Conservation (phyloP, 495 filamentous ascomycete species). For the Podospora anserina region DNA sequence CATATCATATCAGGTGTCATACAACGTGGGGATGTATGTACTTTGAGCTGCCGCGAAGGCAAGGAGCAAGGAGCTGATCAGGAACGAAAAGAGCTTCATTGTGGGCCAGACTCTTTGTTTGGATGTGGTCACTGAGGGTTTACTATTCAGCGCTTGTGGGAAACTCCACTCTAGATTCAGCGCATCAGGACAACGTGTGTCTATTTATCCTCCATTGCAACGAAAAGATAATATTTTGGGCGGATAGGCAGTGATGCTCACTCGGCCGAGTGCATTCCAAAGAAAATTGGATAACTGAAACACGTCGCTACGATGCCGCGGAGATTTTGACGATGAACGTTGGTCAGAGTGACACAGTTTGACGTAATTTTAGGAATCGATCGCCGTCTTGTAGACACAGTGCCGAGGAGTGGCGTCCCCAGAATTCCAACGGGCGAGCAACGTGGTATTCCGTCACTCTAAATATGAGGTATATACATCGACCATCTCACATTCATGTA, state of each 20-base stretch:
- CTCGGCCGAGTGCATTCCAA: neutral
- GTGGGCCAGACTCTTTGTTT: neutral
- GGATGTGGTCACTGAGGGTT: neutral
- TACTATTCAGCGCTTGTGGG: neutral
- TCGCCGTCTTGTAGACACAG: neutral
- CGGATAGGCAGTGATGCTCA: neutral
- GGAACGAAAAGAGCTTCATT: constrained; percentile 3
- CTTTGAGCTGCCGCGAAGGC: neutral
- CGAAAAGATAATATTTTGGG: too few species aligned
- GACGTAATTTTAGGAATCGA: neutral
- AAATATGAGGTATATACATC: constrained; percentile 15
- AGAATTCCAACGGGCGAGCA: neutral
- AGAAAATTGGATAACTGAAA: neutral
- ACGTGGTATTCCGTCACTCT: neutral
- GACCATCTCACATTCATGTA: constrained; percentile 12
- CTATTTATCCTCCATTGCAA: neutral
- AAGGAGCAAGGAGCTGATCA: neutral
- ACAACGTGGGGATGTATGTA: neutral
- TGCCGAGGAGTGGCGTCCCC: neutral
- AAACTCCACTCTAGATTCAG: neutral
- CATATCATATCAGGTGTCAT: neutral
- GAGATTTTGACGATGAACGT: neutral
- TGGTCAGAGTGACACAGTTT: neutral
- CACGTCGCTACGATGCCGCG: neutral
- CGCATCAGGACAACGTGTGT: neutral